A percentile compares a stretch with the other conserved stretches of the same genome.
phyloP scores from a whole-genome alignment of 2,329 filamentous ascomycete genomes.

The Aspergillus ochraceus region DNA sequence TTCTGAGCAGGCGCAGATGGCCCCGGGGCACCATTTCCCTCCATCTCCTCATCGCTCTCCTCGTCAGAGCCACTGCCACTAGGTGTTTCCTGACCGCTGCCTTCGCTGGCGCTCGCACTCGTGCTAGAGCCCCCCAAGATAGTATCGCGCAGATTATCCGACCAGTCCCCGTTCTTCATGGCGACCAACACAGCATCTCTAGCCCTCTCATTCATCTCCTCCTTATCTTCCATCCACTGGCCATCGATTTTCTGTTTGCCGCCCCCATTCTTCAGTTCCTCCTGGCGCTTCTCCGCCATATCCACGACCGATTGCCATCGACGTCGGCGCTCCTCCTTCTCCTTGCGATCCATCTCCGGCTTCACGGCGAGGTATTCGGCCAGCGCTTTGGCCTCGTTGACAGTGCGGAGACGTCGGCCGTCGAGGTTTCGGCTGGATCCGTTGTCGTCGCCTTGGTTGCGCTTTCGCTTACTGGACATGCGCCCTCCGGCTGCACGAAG shows the following conservation, averaged over 20 bases:
- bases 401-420: slow-evolving; percentile 82
- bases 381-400: slow-evolving; percentile 91
- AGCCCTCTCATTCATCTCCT: slow-evolving; percentile 82
- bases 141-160: slow-evolving; percentile 41
- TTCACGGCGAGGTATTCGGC: slow-evolving; percentile 95
- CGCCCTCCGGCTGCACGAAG: slow-evolving; percentile 93
- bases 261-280: slow-evolving; percentile 76
- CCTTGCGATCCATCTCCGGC: slow-evolving; percentile 93
- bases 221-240: slow-evolving; percentile 93
- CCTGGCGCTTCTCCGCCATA: slow-evolving; percentile 76
- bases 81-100: slow-evolving; percentile 31
- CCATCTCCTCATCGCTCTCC: slow-evolving; percentile 41
- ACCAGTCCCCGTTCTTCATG: slow-evolving; percentile 60
- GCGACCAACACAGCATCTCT: slow-evolving; percentile 73
- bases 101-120: slow-evolving; percentile 43
- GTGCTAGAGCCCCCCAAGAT: slow-evolving; percentile 38
- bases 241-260: slow-evolving; percentile 70
- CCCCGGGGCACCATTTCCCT: slow-evolving; percentile 30
- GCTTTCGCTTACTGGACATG: slow-evolving; percentile 95
- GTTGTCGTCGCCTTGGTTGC: slow-evolving; percentile 77
- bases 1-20: slow-evolving; percentile 27
- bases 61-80: slow-evolving; percentile 36
- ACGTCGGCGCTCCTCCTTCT: slow-evolving; percentile 78
- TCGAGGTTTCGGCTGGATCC: slow-evolving; percentile 92
- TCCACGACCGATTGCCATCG: slow-evolving; percentile 89